Conservation (phyloP, 768 basidiomycete genomes). For the Leccinellum rugosiceps region DNA sequence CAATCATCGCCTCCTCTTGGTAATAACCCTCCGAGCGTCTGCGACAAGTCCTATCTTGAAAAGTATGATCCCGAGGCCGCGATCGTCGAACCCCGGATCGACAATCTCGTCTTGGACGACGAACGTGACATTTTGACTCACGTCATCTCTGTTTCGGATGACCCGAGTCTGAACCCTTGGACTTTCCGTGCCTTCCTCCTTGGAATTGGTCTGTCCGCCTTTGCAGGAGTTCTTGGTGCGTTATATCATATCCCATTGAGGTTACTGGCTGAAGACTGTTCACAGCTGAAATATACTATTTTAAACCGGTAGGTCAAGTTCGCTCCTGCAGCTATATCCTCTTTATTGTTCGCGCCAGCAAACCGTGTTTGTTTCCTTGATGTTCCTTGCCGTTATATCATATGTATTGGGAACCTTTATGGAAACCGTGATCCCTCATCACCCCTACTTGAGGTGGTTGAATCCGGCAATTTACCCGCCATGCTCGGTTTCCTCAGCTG, state of each 20-base stretch:
- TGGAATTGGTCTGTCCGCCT: conserved; percentile 49
- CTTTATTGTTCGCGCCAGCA: conserved; percentile 33
- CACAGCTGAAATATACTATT: conserved; percentile 58
- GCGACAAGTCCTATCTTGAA: conserved; percentile 21
- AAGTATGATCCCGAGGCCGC: conserved; percentile 36
- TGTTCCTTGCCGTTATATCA: conserved; percentile 54
- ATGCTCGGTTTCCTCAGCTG: neutral
- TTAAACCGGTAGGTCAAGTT: conserved; percentile 45
- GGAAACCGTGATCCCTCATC: conserved; percentile 45
- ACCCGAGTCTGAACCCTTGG: conserved; percentile 27
- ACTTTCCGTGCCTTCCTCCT: conserved; percentile 50
- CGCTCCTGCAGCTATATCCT: neutral
- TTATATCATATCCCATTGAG: neutral
- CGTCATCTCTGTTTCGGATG: conserved; percentile 40
- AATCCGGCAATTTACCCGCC: conserved; percentile 40
- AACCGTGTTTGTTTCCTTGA: conserved; percentile 50
- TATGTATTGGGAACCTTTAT: conserved; percentile 47
- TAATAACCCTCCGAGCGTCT: conserved; percentile 3
- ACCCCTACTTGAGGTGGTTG: conserved; percentile 43
- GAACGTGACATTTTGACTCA: conserved; percentile 48
- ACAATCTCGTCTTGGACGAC: conserved; percentile 31
- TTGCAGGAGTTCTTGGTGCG: conserved; percentile 51
- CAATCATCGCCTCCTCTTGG: no score
- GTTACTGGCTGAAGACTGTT: conserved; percentile 4
- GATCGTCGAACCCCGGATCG: conserved; percentile 8